Evolutionary conservation across 2,329 filamentous ascomycete genomes (phyloP).

Genomic region (Fusarium transvaalense): DNA sequence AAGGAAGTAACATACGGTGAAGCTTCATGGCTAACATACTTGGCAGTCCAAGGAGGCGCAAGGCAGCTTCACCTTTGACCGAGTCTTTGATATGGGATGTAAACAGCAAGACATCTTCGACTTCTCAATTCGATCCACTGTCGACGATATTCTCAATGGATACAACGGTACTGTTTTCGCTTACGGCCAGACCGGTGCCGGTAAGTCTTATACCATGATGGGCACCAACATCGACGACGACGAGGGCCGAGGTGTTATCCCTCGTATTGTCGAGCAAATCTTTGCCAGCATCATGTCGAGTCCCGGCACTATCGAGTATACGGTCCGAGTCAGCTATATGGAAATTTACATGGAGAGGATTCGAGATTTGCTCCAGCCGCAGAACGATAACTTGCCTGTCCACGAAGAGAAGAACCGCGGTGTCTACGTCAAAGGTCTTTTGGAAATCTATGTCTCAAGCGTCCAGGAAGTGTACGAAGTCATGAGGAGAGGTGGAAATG

Average conservation of each 20-base stretch:
- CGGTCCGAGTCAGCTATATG: slow-evolving; percentile 99
- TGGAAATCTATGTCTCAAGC: slow-evolving; percentile 95
- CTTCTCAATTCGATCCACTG: slow-evolving; percentile 94
- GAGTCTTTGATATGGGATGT: slow-evolving; percentile 95
- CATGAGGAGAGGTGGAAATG: slow-evolving; percentile 90
- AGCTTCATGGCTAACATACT: slow-evolving; percentile 42
- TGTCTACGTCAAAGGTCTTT: slow-evolving; percentile 94
- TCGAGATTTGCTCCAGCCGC: slow-evolving; percentile 89
- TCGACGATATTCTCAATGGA: slow-evolving; percentile 97
- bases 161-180: slow-evolving; percentile 99
- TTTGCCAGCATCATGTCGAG: slow-evolving; percentile 95
- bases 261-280: slow-evolving; percentile 96
- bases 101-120: slow-evolving; percentile 95
- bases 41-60: slow-evolving; percentile 82
- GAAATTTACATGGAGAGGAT: slow-evolving; percentile 99
- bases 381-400: slow-evolving; percentile 96
- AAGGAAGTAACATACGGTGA: slow-evolving; percentile 5
- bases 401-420: slow-evolving; percentile 97
- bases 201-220: slow-evolving; percentile 98
- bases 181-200: slow-evolving; percentile 97
- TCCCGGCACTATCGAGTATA: slow-evolving; percentile 95
- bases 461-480: slow-evolving; percentile 97
- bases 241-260: slow-evolving; percentile 90
- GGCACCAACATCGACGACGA: slow-evolving; percentile 88
- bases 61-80: slow-evolving; percentile 94